Percentiles rank a stretch among this genome's conserved stretches.
These are phyloP conservation scores for Metarhizium anisopliae DNA, from an alignment of 2,329 filamentous ascomycete genomes.

Conservation along the genomic window DNA sequence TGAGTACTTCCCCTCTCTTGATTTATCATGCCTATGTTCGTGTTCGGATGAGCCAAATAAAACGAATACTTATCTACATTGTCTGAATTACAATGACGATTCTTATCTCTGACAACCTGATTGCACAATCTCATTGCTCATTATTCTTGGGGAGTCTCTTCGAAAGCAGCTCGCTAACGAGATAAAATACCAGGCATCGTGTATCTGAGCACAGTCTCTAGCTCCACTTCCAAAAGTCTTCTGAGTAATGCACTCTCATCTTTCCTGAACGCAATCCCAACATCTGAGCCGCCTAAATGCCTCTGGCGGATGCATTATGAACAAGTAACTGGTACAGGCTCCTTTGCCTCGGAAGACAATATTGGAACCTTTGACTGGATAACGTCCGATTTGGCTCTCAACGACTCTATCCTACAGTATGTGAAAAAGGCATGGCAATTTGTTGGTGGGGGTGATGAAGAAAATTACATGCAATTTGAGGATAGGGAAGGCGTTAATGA, in stretches of 20 bases:
- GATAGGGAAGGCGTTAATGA: slow-evolving; percentile 57
- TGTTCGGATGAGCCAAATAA: slow-evolving; percentile 71
- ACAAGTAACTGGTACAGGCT: slow-evolving; percentile 27
- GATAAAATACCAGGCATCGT: slow-evolving; percentile 18
- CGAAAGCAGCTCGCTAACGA: slow-evolving; percentile 21
- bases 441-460: slow-evolving; percentile 43
- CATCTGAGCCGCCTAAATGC: slow-evolving; percentile 19
- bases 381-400: slow-evolving; percentile 60
- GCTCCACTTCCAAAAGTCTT: slow-evolving; percentile 22
- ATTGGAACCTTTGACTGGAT: slow-evolving; percentile 49
- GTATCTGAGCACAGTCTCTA: slow-evolving; percentile 28
- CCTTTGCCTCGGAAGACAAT: slow-evolving; percentile 26
- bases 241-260: slow-evolving; percentile 32
- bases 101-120: slow-evolving; percentile 84
- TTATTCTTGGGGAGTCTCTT: not conserved
- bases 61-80: slow-evolving; percentile 99
- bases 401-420: slow-evolving; percentile 57
- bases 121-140: slow-evolving; percentile 27
- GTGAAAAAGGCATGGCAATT: slow-evolving; percentile 64
- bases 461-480: slow-evolving; percentile 68
- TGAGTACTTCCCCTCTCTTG: slow-evolving; percentile 47
- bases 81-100: slow-evolving; percentile 91
- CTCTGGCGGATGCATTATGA: slow-evolving; percentile 50
- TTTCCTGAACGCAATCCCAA: slow-evolving; percentile 27
- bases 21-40: slow-evolving; percentile 19